Evolutionary conservation across 345 rosid species (phyloP).

Genomic region (Diplotaxis tenuifolia): DNA sequence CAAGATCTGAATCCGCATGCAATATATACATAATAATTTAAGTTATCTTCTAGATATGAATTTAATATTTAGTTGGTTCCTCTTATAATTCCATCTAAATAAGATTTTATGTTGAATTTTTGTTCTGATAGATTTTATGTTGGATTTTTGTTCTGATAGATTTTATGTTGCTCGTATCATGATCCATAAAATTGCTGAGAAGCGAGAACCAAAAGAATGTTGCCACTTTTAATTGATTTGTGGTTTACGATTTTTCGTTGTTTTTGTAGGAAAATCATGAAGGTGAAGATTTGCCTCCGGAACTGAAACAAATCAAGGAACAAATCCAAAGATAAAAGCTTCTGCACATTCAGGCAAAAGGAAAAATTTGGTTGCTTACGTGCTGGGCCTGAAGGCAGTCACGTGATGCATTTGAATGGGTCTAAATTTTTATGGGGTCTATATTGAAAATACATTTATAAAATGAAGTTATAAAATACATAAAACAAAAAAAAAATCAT

Average conservation of each 20-base stretch:
- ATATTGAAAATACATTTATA: too few relatives aligned
- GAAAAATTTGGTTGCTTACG: too few relatives aligned
- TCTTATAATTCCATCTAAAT: not conserved
- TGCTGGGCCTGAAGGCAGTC: too few relatives aligned
- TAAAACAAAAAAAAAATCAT: too few relatives aligned
- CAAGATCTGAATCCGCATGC: not conserved
- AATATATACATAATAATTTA: not conserved
- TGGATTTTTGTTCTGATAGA: too few relatives aligned
- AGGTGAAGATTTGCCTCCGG: conserved; percentile 46
- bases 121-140: not conserved
- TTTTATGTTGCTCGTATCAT: not conserved
- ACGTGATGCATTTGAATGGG: too few relatives aligned
- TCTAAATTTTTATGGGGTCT: too few relatives aligned
- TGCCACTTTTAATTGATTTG: not conserved
- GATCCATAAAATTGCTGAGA: not conserved
- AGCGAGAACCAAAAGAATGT: not conserved
- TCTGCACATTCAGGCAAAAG: conserved; percentile 43
- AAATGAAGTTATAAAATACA: too few relatives aligned
- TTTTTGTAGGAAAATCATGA: conserved; percentile 44
- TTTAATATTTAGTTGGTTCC: not conserved
- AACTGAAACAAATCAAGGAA: conserved; percentile 55
- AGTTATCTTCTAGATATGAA: not conserved
- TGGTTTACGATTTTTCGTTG: not conserved
- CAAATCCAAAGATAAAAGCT: conserved; percentile 66
- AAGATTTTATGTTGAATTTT: not conserved